Base-by-base conservation (phyloP, 2,329 filamentous ascomycete genomes). In the Neurospora crassa region DNA sequence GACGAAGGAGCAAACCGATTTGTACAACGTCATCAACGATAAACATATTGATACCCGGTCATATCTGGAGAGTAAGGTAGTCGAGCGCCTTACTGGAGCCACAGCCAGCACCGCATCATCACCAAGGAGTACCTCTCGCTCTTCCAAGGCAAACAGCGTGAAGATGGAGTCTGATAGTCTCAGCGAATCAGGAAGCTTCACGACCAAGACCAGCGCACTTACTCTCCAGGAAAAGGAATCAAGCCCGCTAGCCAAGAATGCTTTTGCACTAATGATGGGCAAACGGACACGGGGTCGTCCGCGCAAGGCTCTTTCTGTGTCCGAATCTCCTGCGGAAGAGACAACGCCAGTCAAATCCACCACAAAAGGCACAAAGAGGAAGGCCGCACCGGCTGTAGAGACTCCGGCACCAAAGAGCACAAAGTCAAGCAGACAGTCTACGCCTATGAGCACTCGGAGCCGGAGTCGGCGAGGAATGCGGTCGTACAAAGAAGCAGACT, bases 1-100 rank as follows among this genome's bases (percentile, higher is more conserved):
- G 81, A 97, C 94, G 0, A 87, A 90, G 34, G 93, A 96, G 75
- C 96, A 99, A 78, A 93, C 94, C 2, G 95, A 97, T 71, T 82
- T 99, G 0, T 99, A 99, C 78, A 89, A 90, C 69, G 85, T 84
- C 0, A 83, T 91, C 42, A 86, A 80, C 70, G 84, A 90, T 77
- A 88, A 87, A 73, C 83, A 83, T 1, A 79, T 82, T 1, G 89
- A 91, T 73, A 87, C 87, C 0, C 87, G 94, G 40, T 88, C 91
- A 18, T 97, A 95, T 72, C 82, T 98, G 0, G 93, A 97, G 76
- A 89, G 91, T 69, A 96, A 94, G 76, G 90, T 92, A 0, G 82
- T 90, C 0, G 89, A 93, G 72, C 85, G 86, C 12, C 82, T 94
- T 20, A 90, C 84, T 0, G 82, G 79, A 16, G 79, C 84, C 6